Conservation (phyloP, 352 stramenopile species). For the Pythium dissotocum region DNA sequence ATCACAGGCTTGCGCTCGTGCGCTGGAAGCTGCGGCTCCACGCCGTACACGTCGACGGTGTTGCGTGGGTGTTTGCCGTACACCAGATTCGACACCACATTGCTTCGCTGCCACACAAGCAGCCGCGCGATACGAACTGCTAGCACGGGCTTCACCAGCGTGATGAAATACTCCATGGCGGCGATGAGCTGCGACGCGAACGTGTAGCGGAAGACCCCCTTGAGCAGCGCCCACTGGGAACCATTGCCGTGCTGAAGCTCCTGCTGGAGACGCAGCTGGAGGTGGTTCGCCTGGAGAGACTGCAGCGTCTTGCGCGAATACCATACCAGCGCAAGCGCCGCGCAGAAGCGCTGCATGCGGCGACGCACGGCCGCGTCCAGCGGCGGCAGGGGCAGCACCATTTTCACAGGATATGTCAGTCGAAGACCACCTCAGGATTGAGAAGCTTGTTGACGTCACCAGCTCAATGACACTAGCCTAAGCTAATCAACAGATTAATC, state of each 20-base stretch:
- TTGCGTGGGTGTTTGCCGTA: constrained; percentile 61
- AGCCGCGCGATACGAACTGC: constrained; percentile 42
- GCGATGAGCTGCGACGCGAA: constrained; percentile 50
- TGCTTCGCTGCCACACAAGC: constrained; percentile 39
- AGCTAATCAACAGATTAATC: neutral
- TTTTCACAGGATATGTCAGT: neutral
- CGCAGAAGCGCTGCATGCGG: constrained; percentile 28
- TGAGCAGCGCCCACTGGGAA: constrained; percentile 8
- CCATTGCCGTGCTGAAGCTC: constrained; percentile 8
- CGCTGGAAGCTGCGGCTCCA: constrained; percentile 14
- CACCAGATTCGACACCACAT: constrained; percentile 32
- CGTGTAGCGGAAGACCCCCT: constrained; percentile 44
- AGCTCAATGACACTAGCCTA: neutral
- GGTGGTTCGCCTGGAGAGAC: constrained; percentile 28
- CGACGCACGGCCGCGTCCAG: constrained; percentile 13
- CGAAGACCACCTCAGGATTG: neutral
- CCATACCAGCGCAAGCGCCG: constrained; percentile 15
- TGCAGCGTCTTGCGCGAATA: constrained; percentile 33
- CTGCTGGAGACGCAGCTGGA: constrained; percentile 26
- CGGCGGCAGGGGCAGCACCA: constrained; percentile 19
- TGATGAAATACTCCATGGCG: constrained; percentile 54
- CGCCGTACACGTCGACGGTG: constrained; percentile 62
- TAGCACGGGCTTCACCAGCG: constrained; percentile 52
- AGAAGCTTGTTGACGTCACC: neutral
- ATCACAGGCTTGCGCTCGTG: constrained; percentile 63